A percentile compares a stretch with the other conserved stretches of the same genome.
phyloP scores from a whole-genome alignment of 208 protist species.

The Wallacemonas sp. region DNA sequence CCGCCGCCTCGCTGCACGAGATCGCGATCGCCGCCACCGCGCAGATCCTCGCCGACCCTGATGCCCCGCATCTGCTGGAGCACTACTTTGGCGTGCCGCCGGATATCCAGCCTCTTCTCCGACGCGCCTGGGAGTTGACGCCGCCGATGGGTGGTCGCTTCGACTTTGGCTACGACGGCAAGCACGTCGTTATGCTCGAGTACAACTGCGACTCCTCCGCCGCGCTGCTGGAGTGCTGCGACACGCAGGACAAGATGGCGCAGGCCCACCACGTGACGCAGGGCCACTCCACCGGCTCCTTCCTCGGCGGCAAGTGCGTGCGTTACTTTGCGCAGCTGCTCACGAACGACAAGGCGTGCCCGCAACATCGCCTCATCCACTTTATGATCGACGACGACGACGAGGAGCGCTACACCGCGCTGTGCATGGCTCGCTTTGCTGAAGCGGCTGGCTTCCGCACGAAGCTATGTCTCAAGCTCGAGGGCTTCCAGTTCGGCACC shows the following conservation, averaged over 20 bases:
- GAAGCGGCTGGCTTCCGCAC: slow-evolving; percentile 60
- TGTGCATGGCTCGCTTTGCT: slow-evolving; percentile 70
- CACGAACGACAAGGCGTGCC: slow-evolving; percentile 44
- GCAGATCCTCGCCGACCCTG: slow-evolving; percentile 47
- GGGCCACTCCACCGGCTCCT: slow-evolving; percentile 69
- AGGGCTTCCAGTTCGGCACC: slow-evolving; percentile 44
- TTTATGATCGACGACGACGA: slow-evolving; percentile 89
- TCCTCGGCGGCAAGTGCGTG: slow-evolving; percentile 57
- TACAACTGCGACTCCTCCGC: slow-evolving; percentile 85
- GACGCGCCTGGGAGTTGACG: slow-evolving; percentile 54
- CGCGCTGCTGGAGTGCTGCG: slow-evolving; percentile 76
- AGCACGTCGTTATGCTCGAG: slow-evolving; percentile 69
- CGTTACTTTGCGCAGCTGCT: slow-evolving; percentile 50
- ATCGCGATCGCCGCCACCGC: slow-evolving; percentile 71
- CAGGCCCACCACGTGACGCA: slow-evolving; percentile 53
- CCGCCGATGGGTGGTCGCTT: slow-evolving; percentile 68
- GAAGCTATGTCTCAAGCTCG: slow-evolving; percentile 66
- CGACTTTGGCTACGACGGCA: slow-evolving; percentile 80
- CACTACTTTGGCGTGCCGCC: slow-evolving; percentile 74
- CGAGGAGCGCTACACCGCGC: slow-evolving; percentile 81
- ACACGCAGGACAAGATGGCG: slow-evolving; percentile 84
- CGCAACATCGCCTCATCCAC: slow-evolving; percentile 58
- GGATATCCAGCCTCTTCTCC: slow-evolving; percentile 64
- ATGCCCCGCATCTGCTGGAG: slow-evolving; percentile 56
- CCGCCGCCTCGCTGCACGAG: slow-evolving; percentile 58